phyloP scores from a whole-genome alignment of 1,284 basidiomycete genomes.

The Wallemia hederae region DNA sequence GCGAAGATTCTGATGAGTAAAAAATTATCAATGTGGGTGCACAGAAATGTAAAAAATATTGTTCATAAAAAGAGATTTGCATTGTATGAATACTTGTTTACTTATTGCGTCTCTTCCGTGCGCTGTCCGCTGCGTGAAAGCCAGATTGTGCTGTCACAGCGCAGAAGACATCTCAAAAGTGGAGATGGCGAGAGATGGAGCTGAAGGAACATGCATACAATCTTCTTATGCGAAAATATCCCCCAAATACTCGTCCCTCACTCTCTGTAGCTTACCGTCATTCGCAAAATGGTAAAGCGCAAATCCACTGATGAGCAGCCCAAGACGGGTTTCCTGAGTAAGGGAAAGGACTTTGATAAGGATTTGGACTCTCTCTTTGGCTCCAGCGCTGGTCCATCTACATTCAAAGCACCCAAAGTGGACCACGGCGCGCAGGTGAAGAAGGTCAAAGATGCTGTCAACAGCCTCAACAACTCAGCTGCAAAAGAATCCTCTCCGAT shows the following conservation, averaged over 20 bases:
- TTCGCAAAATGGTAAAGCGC: neutral
- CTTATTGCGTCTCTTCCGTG: too few relatives aligned
- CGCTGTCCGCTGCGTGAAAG: too few relatives aligned
- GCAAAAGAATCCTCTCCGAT: too few relatives aligned
- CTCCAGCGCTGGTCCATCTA: neutral
- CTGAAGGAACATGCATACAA: too few relatives aligned
- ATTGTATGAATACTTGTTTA: too few relatives aligned
- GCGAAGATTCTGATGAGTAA: neutral
- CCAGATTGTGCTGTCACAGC: too few relatives aligned
- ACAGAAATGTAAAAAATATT: neutral
- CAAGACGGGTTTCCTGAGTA: neutral
- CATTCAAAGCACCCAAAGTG: neutral
- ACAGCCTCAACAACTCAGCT: too few relatives aligned
- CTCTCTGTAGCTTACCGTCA: neutral
- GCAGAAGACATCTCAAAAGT: too few relatives aligned
- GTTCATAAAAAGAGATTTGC: neutral
- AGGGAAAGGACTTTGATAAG: neutral
- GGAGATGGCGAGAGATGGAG: too few relatives aligned
- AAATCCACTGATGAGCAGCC: neutral
- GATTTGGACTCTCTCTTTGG: neutral
- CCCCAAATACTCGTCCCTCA: too few relatives aligned
- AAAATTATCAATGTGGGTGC: neutral
- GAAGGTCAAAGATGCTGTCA: neutral
- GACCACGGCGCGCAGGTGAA: neutral
- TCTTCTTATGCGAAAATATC: too few relatives aligned